Base-by-base conservation (phyloP, 371 early-diverging fungal genomes). In the Mitosporidium daphniae region DNA sequence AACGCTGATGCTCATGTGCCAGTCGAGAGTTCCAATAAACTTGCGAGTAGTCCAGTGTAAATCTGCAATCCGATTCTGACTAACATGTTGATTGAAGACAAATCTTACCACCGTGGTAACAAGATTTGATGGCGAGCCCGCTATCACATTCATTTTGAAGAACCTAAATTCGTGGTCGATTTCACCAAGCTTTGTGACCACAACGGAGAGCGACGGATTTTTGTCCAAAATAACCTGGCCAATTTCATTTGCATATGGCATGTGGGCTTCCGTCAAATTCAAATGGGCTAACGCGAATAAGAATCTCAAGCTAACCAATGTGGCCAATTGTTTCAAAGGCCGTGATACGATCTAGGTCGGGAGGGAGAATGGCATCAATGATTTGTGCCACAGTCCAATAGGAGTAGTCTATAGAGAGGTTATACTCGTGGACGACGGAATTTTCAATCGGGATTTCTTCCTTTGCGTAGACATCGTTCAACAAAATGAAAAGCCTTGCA, bases 21-120 rank as follows among this genome's bases (percentile, higher is more conserved):
- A 95, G 58, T 17, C 94, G 59, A 6, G 91, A 86, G 50, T 95
- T 95, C 93, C 93, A 93, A 43, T 95, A 95, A 2, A 93, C 94
- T 33, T 70, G 61, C 8, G 82, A 70, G 33, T 78, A 89, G 36
- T 91, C 86, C 33, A 95, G 73, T 27, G 54, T 48, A 47, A 89
- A 91, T 25, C 41, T 47, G 40, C 86, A 80, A 3, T 58, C 63
- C 36, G 67, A 65, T 40, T 93, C 95, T 37, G 57, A 55, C 69
- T 73, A 45, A 2, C 2, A 1, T 21, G 12, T 21, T 2, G 2
- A 21, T 10, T 2, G 12, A 21, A 4, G 14, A 12, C 11, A 37
- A 8, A 4, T 17, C 43, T 29, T 50, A 70, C 72, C 44, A 80
- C 56, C 45, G 65, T 63, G 0, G 84, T 65, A 22, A 69, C 42